These are phyloP conservation scores for Aspergillus pseudotamarii DNA, from an alignment of 2,329 filamentous ascomycete genomes.

Conservation along the genomic window DNA sequence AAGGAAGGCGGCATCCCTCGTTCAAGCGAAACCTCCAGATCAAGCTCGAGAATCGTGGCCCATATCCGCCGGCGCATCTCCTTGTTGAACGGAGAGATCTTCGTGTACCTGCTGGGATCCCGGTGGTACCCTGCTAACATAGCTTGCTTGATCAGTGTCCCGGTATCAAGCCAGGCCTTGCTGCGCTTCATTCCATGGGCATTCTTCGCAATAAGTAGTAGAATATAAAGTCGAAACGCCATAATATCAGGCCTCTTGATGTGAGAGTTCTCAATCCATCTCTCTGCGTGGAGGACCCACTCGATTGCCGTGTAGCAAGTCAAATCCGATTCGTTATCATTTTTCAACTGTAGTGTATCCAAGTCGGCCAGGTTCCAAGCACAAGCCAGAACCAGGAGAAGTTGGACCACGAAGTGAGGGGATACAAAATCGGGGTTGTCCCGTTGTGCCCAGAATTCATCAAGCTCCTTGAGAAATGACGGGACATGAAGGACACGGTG, in stretches of 20 bases:
- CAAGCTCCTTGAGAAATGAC: conserved; percentile 42
- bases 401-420: conserved; percentile 37
- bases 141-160: conserved; percentile 55
- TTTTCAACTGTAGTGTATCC: conserved; percentile 31
- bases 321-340: conserved; percentile 22
- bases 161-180: conserved; percentile 55
- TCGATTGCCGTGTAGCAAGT: conserved; percentile 49
- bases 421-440: conserved; percentile 31
- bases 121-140: conserved; percentile 58
- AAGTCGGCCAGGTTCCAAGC: conserved; percentile 42
- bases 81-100: conserved; percentile 43
- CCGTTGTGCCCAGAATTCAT: conserved; percentile 37
- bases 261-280: conserved; percentile 78
- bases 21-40: conserved; percentile 59
- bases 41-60: conserved; percentile 60
- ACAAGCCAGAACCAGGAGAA: conserved; percentile 42
- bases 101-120: conserved; percentile 36
- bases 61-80: conserved; percentile 59
- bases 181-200: conserved; percentile 57
- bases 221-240: conserved; percentile 55
- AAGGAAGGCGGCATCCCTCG: conserved; percentile 56
- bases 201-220: conserved; percentile 55
- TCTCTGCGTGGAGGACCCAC: conserved; percentile 89
- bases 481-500: conserved; percentile 46
- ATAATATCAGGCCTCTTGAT: conserved; percentile 56